Evolutionary conservation across 2,329 filamentous ascomycete genomes (phyloP).

Genomic region (Fusarium musae): DNA sequence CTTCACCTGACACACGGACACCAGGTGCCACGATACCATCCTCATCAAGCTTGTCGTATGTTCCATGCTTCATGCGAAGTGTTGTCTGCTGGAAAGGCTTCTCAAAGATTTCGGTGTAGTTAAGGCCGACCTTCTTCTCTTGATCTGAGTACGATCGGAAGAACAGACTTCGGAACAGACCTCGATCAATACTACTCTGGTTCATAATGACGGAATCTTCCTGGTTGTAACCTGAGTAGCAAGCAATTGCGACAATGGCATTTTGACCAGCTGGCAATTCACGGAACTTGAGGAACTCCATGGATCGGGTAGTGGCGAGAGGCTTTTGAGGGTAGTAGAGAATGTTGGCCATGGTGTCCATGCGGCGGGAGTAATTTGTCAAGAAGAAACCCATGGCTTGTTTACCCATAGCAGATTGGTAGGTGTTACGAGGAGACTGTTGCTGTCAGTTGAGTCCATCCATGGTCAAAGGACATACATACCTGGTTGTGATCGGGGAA

Average conservation of each 20-base stretch:
- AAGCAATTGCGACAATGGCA: conserved; percentile 96
- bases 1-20: conserved; percentile 93
- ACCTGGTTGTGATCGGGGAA: conserved; percentile 98
- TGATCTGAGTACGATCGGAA: conserved; percentile 98
- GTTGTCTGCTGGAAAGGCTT: conserved; percentile 92
- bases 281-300: conserved; percentile 99
- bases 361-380: conserved; percentile 94
- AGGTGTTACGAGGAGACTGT: conserved; percentile 96
- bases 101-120: conserved; percentile 93
- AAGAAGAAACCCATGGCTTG: conserved; percentile 99
- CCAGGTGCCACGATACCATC: conserved; percentile 95
- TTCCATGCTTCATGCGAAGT: conserved; percentile 90
- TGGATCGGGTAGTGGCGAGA: conserved; percentile 92
- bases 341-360: conserved; percentile 99
- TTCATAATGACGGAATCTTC: conserved; percentile 99
- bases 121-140: conserved; percentile 95
- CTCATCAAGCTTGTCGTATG: conserved; percentile 96
- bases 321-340: conserved; percentile 99
- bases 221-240: conserved; percentile 98
- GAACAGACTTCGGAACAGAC: conserved; percentile 96
- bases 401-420: conserved; percentile 99
- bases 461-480: conserved; percentile 43
- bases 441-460: conserved; percentile 3
- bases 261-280: conserved; percentile 97
- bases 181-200: conserved; percentile 97